phyloP scores from a whole-genome alignment of 2,329 filamentous ascomycete species.

The Diplodia corticola region DNA sequence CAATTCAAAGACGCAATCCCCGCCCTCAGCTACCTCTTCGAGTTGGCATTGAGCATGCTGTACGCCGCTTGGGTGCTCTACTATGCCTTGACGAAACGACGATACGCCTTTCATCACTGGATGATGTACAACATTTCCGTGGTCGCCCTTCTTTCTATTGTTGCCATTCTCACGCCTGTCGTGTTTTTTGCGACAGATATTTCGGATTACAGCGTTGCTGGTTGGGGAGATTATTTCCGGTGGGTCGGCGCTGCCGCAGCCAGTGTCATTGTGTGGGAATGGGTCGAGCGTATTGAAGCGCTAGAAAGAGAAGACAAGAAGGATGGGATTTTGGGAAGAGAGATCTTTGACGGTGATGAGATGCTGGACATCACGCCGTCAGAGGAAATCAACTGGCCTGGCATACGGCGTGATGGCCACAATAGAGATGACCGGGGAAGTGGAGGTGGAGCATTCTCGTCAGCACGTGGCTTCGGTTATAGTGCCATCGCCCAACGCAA shows the following conservation, averaged over 20 bases:
- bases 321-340: conserved; percentile 84
- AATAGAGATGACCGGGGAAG: conserved; percentile 36
- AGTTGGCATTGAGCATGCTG: conserved; percentile 79
- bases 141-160: conserved; percentile 74
- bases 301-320: conserved; percentile 91
- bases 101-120: conserved; percentile 86
- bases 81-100: conserved; percentile 87
- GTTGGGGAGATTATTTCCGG: conserved; percentile 92
- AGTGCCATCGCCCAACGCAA: conserved; percentile 33
- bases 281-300: conserved; percentile 93
- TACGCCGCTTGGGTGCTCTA: conserved; percentile 95
- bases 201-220: conserved; percentile 77
- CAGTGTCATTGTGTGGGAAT: conserved; percentile 97
- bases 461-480: conserved; percentile 30
- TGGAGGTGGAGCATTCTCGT: conserved; percentile 25
- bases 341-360: conserved; percentile 92
- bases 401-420: conserved; percentile 42
- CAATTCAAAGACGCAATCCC: conserved; percentile 88
- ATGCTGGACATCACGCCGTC: conserved; percentile 72
- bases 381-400: conserved; percentile 55
- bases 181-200: conserved; percentile 94
- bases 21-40: conserved; percentile 86
- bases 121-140: conserved; percentile 88
- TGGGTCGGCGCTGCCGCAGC: conserved; percentile 96
- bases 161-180: conserved; percentile 82